Conservation (phyloP, 176 grass and related monocot species). For the Musa schizocarpa region DNA sequence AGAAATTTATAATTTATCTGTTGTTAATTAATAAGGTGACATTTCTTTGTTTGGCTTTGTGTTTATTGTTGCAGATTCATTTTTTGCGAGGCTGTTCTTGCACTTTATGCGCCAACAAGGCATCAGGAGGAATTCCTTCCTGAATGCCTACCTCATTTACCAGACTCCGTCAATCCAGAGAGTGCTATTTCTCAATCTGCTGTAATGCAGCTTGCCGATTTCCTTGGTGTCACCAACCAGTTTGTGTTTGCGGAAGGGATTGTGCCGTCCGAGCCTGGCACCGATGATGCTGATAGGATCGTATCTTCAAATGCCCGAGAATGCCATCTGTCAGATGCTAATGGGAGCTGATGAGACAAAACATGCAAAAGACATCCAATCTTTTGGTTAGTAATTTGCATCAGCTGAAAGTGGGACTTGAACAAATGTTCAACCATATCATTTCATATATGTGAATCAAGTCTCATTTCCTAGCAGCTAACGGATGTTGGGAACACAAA, state of each 20-base stretch:
- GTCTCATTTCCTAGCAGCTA: not conserved
- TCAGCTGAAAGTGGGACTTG: not conserved
- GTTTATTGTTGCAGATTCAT: constrained; percentile 64
- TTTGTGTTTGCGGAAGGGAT: constrained; percentile 47
- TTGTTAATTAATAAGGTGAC: not conserved
- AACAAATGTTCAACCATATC: not conserved
- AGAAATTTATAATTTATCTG: not conserved
- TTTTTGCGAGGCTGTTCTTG: constrained; percentile 55
- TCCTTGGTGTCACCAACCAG: constrained; percentile 36
- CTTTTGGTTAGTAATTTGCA: not conserved
- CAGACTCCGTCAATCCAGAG: constrained; percentile 43
- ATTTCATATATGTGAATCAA: not conserved
- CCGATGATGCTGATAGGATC: not conserved
- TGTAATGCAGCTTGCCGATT: constrained; percentile 45
- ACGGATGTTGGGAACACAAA: not conserved
- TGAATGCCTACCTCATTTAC: constrained; percentile 52
- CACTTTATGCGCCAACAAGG: constrained; percentile 39
- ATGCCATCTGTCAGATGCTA: constrained; percentile 1
- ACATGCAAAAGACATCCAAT: not conserved
- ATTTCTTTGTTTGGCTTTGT: not conserved
- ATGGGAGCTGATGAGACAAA: not conserved
- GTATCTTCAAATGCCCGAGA: not conserved
- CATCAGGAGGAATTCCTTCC: constrained; percentile 43
- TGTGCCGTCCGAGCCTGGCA: constrained; percentile 11
- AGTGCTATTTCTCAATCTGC: constrained; percentile 49